phyloP scores from a whole-genome alignment of 176 grass and related monocot genomes.

The Neostapfia colusana region DNA sequence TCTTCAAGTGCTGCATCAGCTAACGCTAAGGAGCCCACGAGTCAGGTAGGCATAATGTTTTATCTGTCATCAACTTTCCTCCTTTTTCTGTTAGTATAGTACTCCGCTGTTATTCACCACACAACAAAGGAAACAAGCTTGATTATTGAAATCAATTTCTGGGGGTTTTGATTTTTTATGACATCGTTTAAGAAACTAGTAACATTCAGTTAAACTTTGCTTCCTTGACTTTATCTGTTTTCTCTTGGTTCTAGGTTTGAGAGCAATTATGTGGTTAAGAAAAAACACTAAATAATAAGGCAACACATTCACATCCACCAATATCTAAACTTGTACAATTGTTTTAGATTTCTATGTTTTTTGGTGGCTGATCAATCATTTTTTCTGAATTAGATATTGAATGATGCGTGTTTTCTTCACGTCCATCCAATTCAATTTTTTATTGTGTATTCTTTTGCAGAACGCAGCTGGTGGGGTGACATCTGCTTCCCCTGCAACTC shows the following conservation, averaged over 20 bases:
- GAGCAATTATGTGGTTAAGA: neutral
- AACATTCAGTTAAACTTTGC: neutral
- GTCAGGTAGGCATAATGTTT: conserved; percentile 45
- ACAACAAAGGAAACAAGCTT: neutral
- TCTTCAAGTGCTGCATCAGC: conserved; percentile 70
- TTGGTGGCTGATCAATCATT: neutral
- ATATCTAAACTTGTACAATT: neutral
- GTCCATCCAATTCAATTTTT: neutral
- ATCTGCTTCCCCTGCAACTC: conserved; percentile 48
- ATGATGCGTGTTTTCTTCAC: neutral
- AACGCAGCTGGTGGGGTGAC: neutral
- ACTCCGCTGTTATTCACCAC: neutral
- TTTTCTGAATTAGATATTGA: neutral
- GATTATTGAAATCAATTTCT: neutral
- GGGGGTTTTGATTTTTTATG: neutral
- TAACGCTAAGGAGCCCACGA: conserved; percentile 44
- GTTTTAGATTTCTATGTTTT: neutral
- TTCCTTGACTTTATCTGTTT: neutral
- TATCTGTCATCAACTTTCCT: neutral
- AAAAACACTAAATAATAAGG: neutral
- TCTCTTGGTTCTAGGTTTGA: neutral
- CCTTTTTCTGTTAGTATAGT: neutral
- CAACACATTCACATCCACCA: neutral
- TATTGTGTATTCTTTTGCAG: conserved; percentile 11
- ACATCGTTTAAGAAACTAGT: neutral